Base-by-base conservation (phyloP, 1,284 basidiomycete species). In the Cutaneotrichosporon sp. region DNA sequence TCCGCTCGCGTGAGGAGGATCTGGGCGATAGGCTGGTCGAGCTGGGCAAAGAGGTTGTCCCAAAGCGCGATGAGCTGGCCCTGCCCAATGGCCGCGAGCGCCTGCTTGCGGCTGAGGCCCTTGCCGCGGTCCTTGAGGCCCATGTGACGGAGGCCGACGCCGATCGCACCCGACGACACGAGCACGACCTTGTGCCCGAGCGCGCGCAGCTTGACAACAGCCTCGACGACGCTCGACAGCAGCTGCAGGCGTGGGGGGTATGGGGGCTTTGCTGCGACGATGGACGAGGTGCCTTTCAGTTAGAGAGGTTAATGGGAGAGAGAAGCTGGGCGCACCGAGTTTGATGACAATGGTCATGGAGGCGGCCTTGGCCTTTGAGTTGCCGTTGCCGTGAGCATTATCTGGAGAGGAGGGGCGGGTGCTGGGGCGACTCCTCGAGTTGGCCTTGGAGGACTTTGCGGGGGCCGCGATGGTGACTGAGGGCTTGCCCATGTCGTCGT, bases 121-220 rank as follows among this genome's bases (percentile, higher is more conserved):
- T 95, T 95, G 1, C 94, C 92, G 62, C 86, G 84, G 59, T 86
- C 87, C 18, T 87, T 84, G 67, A 97, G 81, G 34, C 87, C 84
- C 95, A 99, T 99, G 47, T 93, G 85, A 72, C 94, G 88, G 59
- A 97, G 79, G 0, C 95, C 97, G 38, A 98, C 91, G 1, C 90
- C 97, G 60, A 99, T 98, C 16, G 95, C 97, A 0, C 95, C 95
- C 13, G 94, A 97, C 68, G 90, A 94, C 59, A 97, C 94, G 14
- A 99, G 86, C 3, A 98, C 91, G 60, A 99, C 92, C 68, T 91
- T 89, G 81, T 99, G 95, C 0, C 95, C 95, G 45, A 87, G 82
- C 4, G 83, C 81, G 53, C 89, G 87, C 6, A 99, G 84, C 46
- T 85, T 80, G 42, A 92, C 85, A 14, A 94, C 92, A 0, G 93